Evolutionary conservation across 2,329 filamentous ascomycete genomes (phyloP).

Genomic region (Clonostachys sp.): DNA sequence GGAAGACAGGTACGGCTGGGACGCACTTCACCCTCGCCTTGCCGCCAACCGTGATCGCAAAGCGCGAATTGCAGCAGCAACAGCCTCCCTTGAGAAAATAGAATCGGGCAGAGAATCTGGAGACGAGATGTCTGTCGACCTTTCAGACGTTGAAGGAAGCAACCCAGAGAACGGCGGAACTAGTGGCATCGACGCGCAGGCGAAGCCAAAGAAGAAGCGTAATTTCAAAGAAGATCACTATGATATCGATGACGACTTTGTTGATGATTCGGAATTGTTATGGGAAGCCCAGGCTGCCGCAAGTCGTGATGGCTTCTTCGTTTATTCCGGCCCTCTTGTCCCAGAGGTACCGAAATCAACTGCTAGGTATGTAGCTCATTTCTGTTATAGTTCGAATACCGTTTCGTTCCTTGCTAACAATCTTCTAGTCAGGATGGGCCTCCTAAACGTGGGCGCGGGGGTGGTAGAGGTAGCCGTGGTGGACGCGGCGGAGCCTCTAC

Average conservation of each 20-base stretch:
- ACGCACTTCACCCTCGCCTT: conserved; percentile 84
- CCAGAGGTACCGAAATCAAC: conserved; percentile 76
- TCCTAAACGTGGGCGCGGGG: conserved; percentile 62
- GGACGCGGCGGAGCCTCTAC: conserved; percentile 59
- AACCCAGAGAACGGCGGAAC: conserved; percentile 77
- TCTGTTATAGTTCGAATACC: neutral
- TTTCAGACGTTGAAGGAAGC: conserved; percentile 71
- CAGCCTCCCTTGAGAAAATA: conserved; percentile 76
- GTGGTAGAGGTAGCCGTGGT: conserved; percentile 39
- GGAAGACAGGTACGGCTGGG: conserved; percentile 90
- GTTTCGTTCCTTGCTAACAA: conserved; percentile 22
- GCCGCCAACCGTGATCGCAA: conserved; percentile 86
- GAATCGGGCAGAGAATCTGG: conserved; percentile 64
- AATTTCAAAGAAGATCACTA: conserved; percentile 80
- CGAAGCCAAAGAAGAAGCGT: conserved; percentile 73
- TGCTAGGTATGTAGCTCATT: conserved; percentile 36
- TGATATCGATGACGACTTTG: conserved; percentile 77
- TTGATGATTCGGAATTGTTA: conserved; percentile 89
- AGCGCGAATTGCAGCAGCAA: conserved; percentile 80
- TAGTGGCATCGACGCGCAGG: conserved; percentile 56
- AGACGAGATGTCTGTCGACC: conserved; percentile 81
- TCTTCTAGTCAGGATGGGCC: conserved; percentile 62
- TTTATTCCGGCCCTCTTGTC: conserved; percentile 89
- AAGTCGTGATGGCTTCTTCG: conserved; percentile 94
- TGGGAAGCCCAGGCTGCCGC: conserved; percentile 96